A percentile compares a stretch with the other conserved stretches of the same genome.
phyloP scores from a whole-genome alignment of 805 yeast species.

The Maudiozyma bulderi region DNA sequence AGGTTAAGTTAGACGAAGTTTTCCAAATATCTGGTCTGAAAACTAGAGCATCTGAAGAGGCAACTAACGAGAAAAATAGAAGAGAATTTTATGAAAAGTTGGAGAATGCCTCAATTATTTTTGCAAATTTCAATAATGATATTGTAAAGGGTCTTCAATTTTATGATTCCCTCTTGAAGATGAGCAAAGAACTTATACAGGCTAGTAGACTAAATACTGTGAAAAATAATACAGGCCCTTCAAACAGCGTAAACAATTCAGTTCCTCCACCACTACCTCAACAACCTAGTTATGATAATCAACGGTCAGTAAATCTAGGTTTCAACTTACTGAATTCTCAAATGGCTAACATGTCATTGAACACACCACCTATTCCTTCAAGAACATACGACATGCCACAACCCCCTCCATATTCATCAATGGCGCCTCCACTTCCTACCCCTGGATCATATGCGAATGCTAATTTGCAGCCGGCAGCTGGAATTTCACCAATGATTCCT shows the following conservation, averaged over 20 bases:
- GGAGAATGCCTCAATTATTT: conserved; percentile 43
- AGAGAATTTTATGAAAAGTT: conserved; percentile 33
- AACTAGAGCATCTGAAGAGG: conserved; percentile 32
- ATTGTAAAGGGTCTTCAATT: conserved; percentile 51
- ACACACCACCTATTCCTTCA: conserved; percentile 2
- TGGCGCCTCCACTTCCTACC: not conserved
- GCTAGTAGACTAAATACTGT: conserved; percentile 2
- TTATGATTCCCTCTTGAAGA: conserved; percentile 39
- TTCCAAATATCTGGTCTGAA: conserved; percentile 37
- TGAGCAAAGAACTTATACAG: conserved; percentile 16
- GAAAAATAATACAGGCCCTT: not conserved
- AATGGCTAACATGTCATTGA: not conserved
- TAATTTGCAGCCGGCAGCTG: not conserved
- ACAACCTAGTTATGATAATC: conserved; percentile 1
- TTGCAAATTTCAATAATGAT: conserved; percentile 53
- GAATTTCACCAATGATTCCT: conserved; percentile 1
- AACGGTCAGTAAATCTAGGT: not conserved
- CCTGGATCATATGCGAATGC: not conserved
- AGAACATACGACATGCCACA: not conserved
- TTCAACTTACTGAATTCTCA: not conserved
- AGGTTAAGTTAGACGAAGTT: conserved; percentile 39
- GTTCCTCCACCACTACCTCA: conserved; percentile 7
- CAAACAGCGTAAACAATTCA: not conserved
- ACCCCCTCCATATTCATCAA: conserved; percentile 2
- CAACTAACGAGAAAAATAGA: conserved; percentile 26